These are phyloP conservation scores for Alternaria infectoria DNA, from an alignment of 2,329 filamentous ascomycete species.

Conservation along the genomic window DNA sequence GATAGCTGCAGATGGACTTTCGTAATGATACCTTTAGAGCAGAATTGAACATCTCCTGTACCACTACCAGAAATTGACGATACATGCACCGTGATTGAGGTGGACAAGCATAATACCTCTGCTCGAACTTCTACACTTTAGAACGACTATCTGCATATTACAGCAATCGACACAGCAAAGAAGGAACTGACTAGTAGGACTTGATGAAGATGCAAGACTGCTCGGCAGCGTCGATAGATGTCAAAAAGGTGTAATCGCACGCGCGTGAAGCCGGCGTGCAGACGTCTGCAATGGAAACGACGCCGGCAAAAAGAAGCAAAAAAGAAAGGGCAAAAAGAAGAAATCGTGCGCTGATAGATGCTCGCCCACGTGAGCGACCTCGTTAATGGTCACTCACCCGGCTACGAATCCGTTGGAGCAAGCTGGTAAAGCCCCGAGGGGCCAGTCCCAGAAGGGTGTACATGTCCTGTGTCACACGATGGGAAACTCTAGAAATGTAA, in stretches of 20 bases:
- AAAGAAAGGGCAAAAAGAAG: not conserved
- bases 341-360: not conserved
- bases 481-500: not conserved
- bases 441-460: not conserved
- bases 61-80: rapidly evolving
- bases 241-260: too few species aligned
- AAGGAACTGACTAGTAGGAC: rapidly evolving
- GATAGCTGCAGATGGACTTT: not conserved
- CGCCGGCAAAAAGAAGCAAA: not conserved
- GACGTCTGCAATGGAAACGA: too few species aligned
- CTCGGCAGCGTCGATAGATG: too few species aligned
- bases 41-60: not conserved
- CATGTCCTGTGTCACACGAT: not conserved
- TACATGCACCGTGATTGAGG: rapidly evolving
- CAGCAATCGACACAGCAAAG: not conserved
- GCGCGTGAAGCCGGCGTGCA: not conserved
- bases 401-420: not conserved
- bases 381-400: not conserved
- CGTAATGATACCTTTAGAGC: not conserved
- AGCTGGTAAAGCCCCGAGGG: not conserved
- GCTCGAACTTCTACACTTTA: rapidly evolving
- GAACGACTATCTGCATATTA: not conserved
- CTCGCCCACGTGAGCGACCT: not conserved
- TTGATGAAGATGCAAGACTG: too few species aligned
- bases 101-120: not conserved